Conservation (phyloP, 78 protist species). For the Cyanophora paradoxa region DNA sequence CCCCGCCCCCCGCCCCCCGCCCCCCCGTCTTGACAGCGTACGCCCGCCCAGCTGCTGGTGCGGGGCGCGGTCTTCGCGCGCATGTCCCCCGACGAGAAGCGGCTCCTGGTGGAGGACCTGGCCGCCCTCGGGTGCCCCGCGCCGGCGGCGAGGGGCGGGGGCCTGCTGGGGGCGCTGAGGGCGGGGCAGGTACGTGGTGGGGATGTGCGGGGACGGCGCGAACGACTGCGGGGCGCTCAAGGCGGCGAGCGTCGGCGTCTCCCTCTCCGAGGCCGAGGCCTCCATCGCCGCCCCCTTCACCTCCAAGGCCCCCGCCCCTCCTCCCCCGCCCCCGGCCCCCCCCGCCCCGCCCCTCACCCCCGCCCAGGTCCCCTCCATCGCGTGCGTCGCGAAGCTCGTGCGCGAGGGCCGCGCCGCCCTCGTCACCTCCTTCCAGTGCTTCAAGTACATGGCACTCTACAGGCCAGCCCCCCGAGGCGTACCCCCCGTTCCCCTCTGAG, state of each 20-base stretch:
- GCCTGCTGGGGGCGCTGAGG: background rate
- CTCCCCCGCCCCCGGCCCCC: conserved; percentile 63
- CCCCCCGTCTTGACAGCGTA: no score
- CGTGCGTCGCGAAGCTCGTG: conserved; percentile 34
- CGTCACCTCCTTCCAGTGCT: conserved; percentile 50
- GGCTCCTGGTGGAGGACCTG: conserved; percentile 17
- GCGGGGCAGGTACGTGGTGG: conserved; percentile 3
- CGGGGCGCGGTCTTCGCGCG: conserved; percentile 69
- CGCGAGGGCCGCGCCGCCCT: conserved; percentile 67
- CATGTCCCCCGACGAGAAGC: conserved; percentile 64
- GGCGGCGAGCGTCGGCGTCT: conserved; percentile 65
- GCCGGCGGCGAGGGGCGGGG: conserved; percentile 12
- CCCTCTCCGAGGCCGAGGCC: conserved; percentile 68
- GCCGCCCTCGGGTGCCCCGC: background rate
- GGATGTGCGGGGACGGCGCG: conserved; percentile 79
- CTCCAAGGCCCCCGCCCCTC: conserved; percentile 32
- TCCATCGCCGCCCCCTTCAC: conserved; percentile 82
- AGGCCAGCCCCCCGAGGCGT: no score
- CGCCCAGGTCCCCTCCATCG: conserved; percentile 15
- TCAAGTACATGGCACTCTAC: conserved; percentile 68
- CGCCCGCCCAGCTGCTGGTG: no score
- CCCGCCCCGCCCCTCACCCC: conserved; percentile 79
- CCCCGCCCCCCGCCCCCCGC: no score
- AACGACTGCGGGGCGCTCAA: conserved; percentile 77
- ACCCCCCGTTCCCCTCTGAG: no score